A percentile compares a stretch with the other conserved stretches of the same genome.
Conservation (phyloP, 257 asterid genomes). For the Ilex asprella region DNA sequence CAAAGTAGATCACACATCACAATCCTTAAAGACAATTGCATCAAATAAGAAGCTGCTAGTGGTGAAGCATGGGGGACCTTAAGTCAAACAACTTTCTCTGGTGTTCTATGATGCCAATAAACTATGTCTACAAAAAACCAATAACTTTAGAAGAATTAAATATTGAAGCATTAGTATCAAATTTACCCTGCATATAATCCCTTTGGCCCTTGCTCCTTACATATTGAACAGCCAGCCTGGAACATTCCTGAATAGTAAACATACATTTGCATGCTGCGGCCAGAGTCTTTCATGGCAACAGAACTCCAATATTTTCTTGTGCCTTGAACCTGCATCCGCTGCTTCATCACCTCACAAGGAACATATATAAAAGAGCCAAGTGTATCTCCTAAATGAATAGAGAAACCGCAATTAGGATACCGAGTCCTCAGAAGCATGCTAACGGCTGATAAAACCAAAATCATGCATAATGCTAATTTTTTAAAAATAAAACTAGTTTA, state of each 20-base stretch:
- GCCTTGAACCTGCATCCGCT: constrained; percentile 87
- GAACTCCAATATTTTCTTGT: constrained; percentile 70
- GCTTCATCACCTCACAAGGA: constrained; percentile 88
- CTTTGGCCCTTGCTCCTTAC: constrained; percentile 73
- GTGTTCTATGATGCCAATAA: too few relatives aligned
- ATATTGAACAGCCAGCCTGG: constrained; percentile 78
- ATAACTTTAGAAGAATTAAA: constrained; percentile 1
- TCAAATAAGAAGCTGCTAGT: too few relatives aligned
- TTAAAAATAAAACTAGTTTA: too few relatives aligned
- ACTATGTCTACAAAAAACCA: too few relatives aligned
- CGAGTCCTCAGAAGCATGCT: not conserved
- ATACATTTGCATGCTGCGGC: constrained; percentile 35
- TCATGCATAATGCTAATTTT: too few relatives aligned
- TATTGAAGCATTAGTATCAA: constrained; percentile 1
- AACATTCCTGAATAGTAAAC: constrained; percentile 79
- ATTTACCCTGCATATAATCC: constrained; percentile 76
- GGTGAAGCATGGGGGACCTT: not conserved
- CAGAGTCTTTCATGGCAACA: constrained; percentile 38
- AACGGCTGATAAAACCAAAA: not conserved
- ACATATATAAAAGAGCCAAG: constrained; percentile 71
- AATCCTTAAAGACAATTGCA: too few relatives aligned
- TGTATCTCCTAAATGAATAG: constrained; percentile 58
- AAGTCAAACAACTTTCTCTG: too few relatives aligned
- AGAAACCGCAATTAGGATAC: not conserved
- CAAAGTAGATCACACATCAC: too few relatives aligned